These are phyloP conservation scores for Aspergillus phoenicis DNA, from an alignment of 2,329 filamentous ascomycete species.

Conservation along the genomic window DNA sequence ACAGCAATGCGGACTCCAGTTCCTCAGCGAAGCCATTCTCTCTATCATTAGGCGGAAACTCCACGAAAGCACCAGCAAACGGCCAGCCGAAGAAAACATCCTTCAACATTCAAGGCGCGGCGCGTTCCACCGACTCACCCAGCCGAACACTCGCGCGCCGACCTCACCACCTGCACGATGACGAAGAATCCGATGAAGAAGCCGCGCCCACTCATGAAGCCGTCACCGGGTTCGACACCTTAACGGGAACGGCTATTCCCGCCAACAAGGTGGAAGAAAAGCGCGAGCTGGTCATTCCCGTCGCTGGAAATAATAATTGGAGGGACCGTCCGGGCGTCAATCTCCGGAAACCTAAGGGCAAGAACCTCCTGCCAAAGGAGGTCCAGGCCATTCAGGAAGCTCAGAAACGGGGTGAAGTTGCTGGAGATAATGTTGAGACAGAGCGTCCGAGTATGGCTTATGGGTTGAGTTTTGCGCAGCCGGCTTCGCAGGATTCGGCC, in stretches of 20 bases:
- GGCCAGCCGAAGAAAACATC: slow-evolving; percentile 34
- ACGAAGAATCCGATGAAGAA: slow-evolving; percentile 60
- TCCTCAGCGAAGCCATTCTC: slow-evolving; percentile 40
- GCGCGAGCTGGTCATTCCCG: slow-evolving; percentile 73
- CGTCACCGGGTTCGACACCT: slow-evolving; percentile 58
- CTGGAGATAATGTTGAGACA: slow-evolving; percentile 47
- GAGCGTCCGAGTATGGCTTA: slow-evolving; percentile 56
- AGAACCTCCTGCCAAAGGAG: slow-evolving; percentile 62
- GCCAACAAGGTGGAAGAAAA: slow-evolving; percentile 49
- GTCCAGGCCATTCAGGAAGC: slow-evolving; percentile 54
- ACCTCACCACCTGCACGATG: slow-evolving; percentile 35
- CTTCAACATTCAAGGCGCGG: slow-evolving; percentile 36
- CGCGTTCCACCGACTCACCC: slow-evolving; percentile 19
- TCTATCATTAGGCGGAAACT: slow-evolving; percentile 37
- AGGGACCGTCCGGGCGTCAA: slow-evolving; percentile 39
- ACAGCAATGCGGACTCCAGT: slow-evolving; percentile 12
- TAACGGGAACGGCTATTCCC: slow-evolving; percentile 42
- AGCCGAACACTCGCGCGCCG: slow-evolving; percentile 31
- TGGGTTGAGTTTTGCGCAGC: slow-evolving; percentile 56
- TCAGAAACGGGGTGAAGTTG: slow-evolving; percentile 34
- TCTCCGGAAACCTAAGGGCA: slow-evolving; percentile 60
- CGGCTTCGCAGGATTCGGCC: slow-evolving; percentile 20
- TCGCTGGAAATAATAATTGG: slow-evolving; percentile 84
- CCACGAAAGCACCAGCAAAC: slow-evolving; percentile 35
- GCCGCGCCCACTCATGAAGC: slow-evolving; percentile 47